A percentile compares a stretch with the other conserved stretches of the same genome.
These are phyloP conservation scores for Vitis labrusca DNA, from an alignment of 164 flowering plant species.

Conservation along the genomic window DNA sequence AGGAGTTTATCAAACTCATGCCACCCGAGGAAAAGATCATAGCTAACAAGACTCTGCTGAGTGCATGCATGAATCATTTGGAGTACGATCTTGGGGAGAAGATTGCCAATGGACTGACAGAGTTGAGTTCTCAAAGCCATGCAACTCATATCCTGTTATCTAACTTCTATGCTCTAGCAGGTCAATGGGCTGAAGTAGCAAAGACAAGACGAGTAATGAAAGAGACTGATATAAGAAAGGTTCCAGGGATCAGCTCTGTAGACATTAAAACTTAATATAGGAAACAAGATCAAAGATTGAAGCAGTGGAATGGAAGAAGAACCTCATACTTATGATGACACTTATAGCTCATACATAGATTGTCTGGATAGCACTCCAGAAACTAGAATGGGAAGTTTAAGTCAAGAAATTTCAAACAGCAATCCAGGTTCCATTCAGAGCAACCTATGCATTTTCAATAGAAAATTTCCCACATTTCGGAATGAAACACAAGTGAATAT, in stretches of 20 bases:
- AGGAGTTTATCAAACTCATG: slow-evolving; percentile 20
- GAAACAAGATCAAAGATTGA: not conserved
- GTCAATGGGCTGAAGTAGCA: slow-evolving; percentile 27
- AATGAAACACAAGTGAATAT: not conserved
- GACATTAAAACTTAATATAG: not conserved
- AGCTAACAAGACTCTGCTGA: slow-evolving; percentile 29
- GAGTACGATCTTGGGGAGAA: slow-evolving; percentile 23
- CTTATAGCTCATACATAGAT: not conserved
- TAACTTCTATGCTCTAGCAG: slow-evolving; percentile 28
- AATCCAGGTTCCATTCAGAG: not conserved
- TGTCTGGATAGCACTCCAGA: not conserved
- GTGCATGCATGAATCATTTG: slow-evolving; percentile 29
- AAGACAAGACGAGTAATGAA: slow-evolving; percentile 22
- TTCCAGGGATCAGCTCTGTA: slow-evolving; percentile 21
- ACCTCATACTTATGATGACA: not conserved
- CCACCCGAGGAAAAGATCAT: slow-evolving; percentile 16
- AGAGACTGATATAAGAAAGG: slow-evolving; percentile 17
- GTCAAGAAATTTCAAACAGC: not conserved
- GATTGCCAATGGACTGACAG: slow-evolving; percentile 22
- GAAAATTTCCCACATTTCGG: not conserved
- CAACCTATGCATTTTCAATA: not conserved
- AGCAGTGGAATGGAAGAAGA: slow-evolving; percentile 1
- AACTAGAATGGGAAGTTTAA: not conserved
- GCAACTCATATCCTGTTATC: slow-evolving; percentile 24
- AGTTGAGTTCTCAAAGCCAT: slow-evolving; percentile 17